phyloP scores from a whole-genome alignment of 192 early-diverging fungal species.

The Linnemannia exigua region DNA sequence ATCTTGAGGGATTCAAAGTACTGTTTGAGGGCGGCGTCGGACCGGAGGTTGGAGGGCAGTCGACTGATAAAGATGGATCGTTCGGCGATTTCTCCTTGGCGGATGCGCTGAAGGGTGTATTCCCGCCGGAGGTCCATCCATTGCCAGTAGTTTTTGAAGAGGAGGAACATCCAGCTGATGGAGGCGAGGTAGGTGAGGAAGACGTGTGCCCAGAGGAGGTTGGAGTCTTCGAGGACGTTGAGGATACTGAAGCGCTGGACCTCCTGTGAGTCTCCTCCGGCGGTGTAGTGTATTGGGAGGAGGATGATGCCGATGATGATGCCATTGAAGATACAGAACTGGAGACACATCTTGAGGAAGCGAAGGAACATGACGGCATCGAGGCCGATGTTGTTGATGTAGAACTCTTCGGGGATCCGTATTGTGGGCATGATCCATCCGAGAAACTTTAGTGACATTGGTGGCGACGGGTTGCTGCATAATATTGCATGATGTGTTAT shows the following conservation, averaged over 20 bases:
- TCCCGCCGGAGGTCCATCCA: conserved; percentile 66
- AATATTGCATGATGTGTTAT: not conserved
- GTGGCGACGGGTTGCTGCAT: conserved; percentile 63
- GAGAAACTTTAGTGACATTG: conserved; percentile 61
- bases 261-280: conserved; percentile 8
- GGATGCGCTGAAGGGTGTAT: conserved; percentile 55
- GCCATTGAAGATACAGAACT: conserved; percentile 62
- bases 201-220: conserved; percentile 68
- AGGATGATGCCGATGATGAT: conserved; percentile 61
- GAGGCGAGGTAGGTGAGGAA: conserved; percentile 62
- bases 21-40: conserved; percentile 62
- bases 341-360: conserved; percentile 71
- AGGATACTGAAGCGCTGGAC: conserved; percentile 56
- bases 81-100: conserved; percentile 53
- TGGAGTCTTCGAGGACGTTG: conserved; percentile 56
- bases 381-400: conserved; percentile 66
- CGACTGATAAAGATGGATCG: conserved; percentile 70
- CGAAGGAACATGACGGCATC: conserved; percentile 75
- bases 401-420: conserved; percentile 64
- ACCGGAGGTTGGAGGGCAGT: conserved; percentile 62
- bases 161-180: conserved; percentile 65
- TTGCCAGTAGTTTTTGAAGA: conserved; percentile 70
- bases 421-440: conserved; percentile 64
- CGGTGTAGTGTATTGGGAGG: conserved; percentile 65
- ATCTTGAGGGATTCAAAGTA: conserved; percentile 70